Evolutionary conservation across 1,284 basidiomycete species (phyloP).

Genomic region (Ustilago sp.): DNA sequence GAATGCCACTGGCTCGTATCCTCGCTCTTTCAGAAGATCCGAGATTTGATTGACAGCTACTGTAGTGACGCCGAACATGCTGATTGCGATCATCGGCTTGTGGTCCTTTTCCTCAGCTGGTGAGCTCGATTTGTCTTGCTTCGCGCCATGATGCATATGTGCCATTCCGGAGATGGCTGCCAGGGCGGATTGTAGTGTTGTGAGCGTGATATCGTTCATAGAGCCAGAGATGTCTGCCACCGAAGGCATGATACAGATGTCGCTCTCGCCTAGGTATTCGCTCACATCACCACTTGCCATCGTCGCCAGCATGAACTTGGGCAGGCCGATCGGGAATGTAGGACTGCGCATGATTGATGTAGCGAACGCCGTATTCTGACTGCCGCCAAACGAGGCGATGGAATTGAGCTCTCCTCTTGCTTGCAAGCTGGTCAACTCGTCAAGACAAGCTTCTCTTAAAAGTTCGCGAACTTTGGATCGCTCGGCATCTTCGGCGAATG

Average conservation of each 20-base stretch:
- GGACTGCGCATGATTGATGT: slow-evolving; percentile 43
- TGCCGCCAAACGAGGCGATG: slow-evolving; percentile 44
- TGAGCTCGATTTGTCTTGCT: neutral
- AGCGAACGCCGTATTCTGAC: slow-evolving; percentile 44
- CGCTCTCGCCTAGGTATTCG: slow-evolving; percentile 44
- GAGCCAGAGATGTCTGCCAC: slow-evolving; percentile 48
- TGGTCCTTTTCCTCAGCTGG: neutral
- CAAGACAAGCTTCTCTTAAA: slow-evolving; percentile 20
- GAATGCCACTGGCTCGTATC: slow-evolving; percentile 45
- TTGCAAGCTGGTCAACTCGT: slow-evolving; percentile 11
- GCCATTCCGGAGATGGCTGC: slow-evolving; percentile 48
- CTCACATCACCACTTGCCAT: slow-evolving; percentile 47
- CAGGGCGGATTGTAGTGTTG: slow-evolving; percentile 27
- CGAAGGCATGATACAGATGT: slow-evolving; percentile 46
- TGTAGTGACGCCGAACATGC: slow-evolving; percentile 52
- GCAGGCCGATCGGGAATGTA: slow-evolving; percentile 37
- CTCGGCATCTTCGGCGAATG: slow-evolving; percentile 3
- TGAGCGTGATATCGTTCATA: slow-evolving; percentile 39
- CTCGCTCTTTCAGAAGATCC: slow-evolving; percentile 25
- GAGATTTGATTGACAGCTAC: slow-evolving; percentile 36
- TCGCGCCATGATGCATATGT: slow-evolving; percentile 5
- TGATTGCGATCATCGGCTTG: slow-evolving; percentile 40
- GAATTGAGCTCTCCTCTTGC: slow-evolving; percentile 13
- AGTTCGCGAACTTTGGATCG: slow-evolving; percentile 21
- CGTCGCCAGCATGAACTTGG: slow-evolving; percentile 48